Conservation (phyloP, 1,284 basidiomycete species). For the Stygiomarasmius scandens region DNA sequence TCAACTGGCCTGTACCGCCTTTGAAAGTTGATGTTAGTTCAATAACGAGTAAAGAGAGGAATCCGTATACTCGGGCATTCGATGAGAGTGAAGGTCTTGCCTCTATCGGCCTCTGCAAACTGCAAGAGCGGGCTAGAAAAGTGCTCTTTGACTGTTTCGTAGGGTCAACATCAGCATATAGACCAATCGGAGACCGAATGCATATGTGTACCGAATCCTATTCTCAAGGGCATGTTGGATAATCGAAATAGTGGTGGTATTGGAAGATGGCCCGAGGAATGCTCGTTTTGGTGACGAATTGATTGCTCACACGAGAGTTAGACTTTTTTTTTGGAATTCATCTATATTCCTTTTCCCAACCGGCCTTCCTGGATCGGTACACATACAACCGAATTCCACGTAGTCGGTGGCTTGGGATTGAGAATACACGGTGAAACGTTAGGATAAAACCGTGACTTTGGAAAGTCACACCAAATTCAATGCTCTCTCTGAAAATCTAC, state of each 20-base stretch:
- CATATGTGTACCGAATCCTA: constrained; percentile 48
- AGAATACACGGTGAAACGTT: too few species aligned
- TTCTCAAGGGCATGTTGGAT: constrained; percentile 40
- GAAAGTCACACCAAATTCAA: not conserved
- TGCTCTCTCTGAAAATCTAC: not conserved
- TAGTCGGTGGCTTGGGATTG: too few species aligned
- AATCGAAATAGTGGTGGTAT: not conserved
- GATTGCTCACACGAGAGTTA: too few species aligned
- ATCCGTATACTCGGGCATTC: constrained; percentile 80
- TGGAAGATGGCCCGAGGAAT: not conserved
- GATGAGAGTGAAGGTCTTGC: constrained; percentile 78
- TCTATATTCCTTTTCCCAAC: too few species aligned
- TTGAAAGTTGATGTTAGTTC: not conserved
- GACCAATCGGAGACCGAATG: not conserved
- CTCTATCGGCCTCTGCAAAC: constrained; percentile 65
- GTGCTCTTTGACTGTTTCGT: constrained; percentile 76
- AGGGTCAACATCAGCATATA: not conserved
- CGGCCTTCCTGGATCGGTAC: too few species aligned
- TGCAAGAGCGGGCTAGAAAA: constrained; percentile 90
- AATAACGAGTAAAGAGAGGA: not conserved
- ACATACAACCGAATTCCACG: too few species aligned
- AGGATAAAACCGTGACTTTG: not conserved
- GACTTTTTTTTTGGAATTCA: too few species aligned
- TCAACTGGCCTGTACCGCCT: constrained; percentile 93
- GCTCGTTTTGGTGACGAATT: too few species aligned